Evolutionary conservation across 495 filamentous ascomycete genomes (phyloP), one percentile per base, ranked within the genome.

Genomic region (Pyronema omphalodes): DNA sequence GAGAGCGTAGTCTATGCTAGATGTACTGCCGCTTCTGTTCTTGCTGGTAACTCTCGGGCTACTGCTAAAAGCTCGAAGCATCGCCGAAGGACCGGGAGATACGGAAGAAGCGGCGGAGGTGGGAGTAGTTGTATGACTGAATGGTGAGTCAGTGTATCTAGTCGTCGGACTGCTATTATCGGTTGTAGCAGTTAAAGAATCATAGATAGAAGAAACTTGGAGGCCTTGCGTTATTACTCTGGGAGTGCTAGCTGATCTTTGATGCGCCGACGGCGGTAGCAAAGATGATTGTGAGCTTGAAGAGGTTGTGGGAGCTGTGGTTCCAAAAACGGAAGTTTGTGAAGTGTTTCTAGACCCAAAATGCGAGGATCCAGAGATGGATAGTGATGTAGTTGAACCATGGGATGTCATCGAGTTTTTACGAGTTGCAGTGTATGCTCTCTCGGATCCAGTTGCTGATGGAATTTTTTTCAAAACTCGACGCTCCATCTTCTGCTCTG

Each of bases 81-180:
- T 69, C 23, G 74, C 71, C 41, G 66, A 70, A 55, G 83, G 75
- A 1, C 86, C 84, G 9, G 91, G 88, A 37, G 91, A 98, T 65
- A 91, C 84, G n/a, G 91, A 95, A 7, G 88, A 93, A 62, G 23
- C 23, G 88, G 36, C 77, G 7, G 91, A 94, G n/a, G 88, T 94
- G 0, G 91, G 88, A 2, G 91, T 95, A 8, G 91, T 93, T 41
- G 86, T 82, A 60, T 83, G 76, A 67, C 89, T 94, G 69, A 93
- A 96, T 8, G 91, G 91, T 3, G 91, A 98, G 51, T 83, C 86
- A 34, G 89, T 93, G 60, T 89, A 94, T 55, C 86, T 75, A 36
- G 88, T 95, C n/a, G 91, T 95, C 43, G 89, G 87, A 55, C 84
- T 95, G 54, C 79, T 83, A 53, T 81, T 81, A 8, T 62, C 71